These are phyloP conservation scores for Colletotrichum siamense DNA, from an alignment of 2,329 filamentous ascomycete genomes.

Conservation along the genomic window DNA sequence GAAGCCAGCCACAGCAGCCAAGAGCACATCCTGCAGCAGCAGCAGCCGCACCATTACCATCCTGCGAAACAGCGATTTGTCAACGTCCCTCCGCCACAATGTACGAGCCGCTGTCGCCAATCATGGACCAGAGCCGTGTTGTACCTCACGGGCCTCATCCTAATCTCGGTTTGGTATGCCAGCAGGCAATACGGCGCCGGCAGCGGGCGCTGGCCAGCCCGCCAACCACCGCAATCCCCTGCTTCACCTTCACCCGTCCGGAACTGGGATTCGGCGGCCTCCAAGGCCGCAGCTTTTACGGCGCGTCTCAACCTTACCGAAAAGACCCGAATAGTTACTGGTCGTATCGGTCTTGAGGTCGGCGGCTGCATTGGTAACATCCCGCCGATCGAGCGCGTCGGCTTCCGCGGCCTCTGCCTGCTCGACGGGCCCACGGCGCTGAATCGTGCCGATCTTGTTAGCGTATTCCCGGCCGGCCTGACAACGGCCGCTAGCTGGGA, in stretches of 20 bases:
- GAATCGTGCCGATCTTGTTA: conserved; percentile 54
- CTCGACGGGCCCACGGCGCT: conserved; percentile 81
- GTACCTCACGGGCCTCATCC: conserved; percentile 23
- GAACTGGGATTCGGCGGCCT: conserved; percentile 71
- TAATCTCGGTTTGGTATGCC: conserved; percentile 19
- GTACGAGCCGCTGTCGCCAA: background rate
- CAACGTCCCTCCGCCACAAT: background rate
- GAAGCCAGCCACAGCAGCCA: background rate
- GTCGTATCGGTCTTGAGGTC: conserved; percentile 75
- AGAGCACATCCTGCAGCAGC: background rate
- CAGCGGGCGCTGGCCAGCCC: conserved; percentile 16
- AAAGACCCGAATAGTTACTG: conserved; percentile 81
- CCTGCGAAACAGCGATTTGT: background rate
- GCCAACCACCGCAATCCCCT: conserved; percentile 2
- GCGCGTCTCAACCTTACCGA: conserved; percentile 74
- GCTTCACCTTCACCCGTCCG: conserved; percentile 13
- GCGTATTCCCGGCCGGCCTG: conserved; percentile 76
- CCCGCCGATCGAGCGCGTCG: conserved; percentile 56
- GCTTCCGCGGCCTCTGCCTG: conserved; percentile 77
- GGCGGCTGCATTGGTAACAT: conserved; percentile 72
- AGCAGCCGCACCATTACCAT: background rate
- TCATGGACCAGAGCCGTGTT: conserved; percentile 8
- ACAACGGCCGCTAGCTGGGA: conserved; percentile 84
- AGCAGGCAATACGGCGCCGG: conserved; percentile 17
- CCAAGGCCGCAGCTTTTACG: conserved; percentile 72